Conservation (phyloP, 2,329 filamentous ascomycete species). For the Ascochyta rabiei region DNA sequence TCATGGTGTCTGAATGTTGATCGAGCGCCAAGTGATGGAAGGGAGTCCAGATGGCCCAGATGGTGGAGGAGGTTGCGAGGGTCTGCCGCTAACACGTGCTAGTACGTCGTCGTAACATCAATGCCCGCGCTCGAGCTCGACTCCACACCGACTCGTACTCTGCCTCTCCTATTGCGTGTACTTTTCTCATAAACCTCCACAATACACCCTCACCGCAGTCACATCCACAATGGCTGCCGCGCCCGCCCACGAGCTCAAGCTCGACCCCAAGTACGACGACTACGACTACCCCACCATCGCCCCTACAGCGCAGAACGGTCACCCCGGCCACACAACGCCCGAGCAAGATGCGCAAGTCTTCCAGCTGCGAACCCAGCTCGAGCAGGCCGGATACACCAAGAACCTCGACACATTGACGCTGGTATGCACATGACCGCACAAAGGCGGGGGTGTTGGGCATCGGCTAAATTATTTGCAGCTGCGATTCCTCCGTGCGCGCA, state of each 20-base stretch:
- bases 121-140: conserved; percentile 27
- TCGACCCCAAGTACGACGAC: conserved; percentile 92
- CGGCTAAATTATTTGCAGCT: conserved; percentile 59
- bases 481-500: conserved; percentile 90
- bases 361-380: conserved; percentile 84
- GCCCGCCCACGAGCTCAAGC: conserved; percentile 48
- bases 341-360: conserved; percentile 88
- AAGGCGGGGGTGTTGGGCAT: conserved; percentile 1
- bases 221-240: conserved; percentile 40
- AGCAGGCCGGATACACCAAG: conserved; percentile 80
- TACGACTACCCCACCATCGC: conserved; percentile 90
- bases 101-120: conserved; percentile 38
- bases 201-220: conserved; percentile 6
- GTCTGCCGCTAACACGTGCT: conserved; percentile 32
- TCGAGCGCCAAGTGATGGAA: conserved; percentile 12
- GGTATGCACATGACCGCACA: conserved; percentile 57
- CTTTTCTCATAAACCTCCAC: conserved; percentile 11
- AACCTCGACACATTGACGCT: conserved; percentile 91
- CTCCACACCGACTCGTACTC: conserved; percentile 18
- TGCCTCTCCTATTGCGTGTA: conserved; percentile 16
- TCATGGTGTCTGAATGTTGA: conserved; percentile 17
- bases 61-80: conserved; percentile 11
- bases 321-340: conserved; percentile 84
- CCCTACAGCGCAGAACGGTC: conserved; percentile 72
- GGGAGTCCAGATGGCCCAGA: conserved; percentile 14